These are phyloP conservation scores for Globisporangium spiculum DNA, from an alignment of 352 stramenopile species.

Conservation along the genomic window DNA sequence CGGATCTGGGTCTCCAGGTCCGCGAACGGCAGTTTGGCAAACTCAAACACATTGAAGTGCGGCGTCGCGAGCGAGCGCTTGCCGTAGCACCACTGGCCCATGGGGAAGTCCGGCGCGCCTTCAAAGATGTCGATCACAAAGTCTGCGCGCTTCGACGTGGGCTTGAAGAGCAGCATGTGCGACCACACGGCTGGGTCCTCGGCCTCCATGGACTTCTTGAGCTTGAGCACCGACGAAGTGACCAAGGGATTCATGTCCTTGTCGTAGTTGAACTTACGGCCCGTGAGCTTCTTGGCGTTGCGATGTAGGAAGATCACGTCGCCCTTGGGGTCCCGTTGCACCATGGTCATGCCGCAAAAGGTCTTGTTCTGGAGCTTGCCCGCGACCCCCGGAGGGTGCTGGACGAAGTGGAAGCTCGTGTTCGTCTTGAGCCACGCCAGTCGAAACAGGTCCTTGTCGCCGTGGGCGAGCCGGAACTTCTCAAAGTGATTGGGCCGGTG, in stretches of 20 bases:
- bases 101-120: slow-evolving; percentile 29
- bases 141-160: slow-evolving; percentile 31
- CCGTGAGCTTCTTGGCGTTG: slow-evolving; percentile 44
- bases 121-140: slow-evolving; percentile 59
- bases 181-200: slow-evolving; percentile 61
- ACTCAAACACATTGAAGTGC: slow-evolving; percentile 29
- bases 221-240: neutral
- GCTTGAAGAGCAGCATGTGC: slow-evolving; percentile 62
- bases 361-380: slow-evolving; percentile 33
- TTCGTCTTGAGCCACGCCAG: slow-evolving; percentile 53
- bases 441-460: slow-evolving; percentile 61
- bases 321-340: slow-evolving; percentile 26
- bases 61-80: slow-evolving; percentile 28
- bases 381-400: slow-evolving; percentile 34
- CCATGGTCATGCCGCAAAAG: slow-evolving; percentile 63
- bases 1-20: slow-evolving; percentile 27
- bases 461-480: slow-evolving; percentile 34
- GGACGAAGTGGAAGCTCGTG: slow-evolving; percentile 52
- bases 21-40: slow-evolving; percentile 26
- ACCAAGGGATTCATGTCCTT: neutral
- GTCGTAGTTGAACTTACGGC: slow-evolving; percentile 16
- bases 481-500: slow-evolving; percentile 44
- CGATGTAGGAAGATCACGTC: slow-evolving; percentile 53
- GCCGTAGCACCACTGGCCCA: slow-evolving; percentile 59
- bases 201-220: slow-evolving; percentile 19